Conservation (phyloP, 805 yeast species). For the Teunomyces panamensis region DNA sequence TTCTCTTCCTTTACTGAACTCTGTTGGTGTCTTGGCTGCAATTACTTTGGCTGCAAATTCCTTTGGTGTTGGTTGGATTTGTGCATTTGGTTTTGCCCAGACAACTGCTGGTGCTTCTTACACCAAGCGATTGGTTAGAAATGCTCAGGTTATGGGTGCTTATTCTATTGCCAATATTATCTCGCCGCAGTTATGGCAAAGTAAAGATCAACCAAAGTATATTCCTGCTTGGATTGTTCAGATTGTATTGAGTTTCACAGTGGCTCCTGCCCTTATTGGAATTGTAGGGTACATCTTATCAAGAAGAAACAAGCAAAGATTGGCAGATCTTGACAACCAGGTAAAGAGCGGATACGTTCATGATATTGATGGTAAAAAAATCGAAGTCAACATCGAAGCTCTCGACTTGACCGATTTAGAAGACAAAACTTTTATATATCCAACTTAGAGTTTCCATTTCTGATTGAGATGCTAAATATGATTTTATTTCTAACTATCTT, state of each 20-base stretch:
- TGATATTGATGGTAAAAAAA: constrained; percentile 24
- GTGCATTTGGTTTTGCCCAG: constrained; percentile 25
- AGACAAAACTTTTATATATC: constrained; percentile 51
- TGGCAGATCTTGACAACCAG: constrained; percentile 16
- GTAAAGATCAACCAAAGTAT: constrained; percentile 40
- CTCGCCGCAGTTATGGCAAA: constrained; percentile 56
- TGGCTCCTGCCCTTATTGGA: constrained; percentile 43
- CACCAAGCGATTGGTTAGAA: constrained; percentile 50
- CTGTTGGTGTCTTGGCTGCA: constrained; percentile 41
- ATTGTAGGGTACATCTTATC: constrained; percentile 45
- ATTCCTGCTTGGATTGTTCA: constrained; percentile 48
- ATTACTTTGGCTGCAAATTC: constrained; percentile 46
- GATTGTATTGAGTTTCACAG: constrained; percentile 48
- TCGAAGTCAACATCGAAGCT: constrained; percentile 39
- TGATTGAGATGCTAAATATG: neutral
- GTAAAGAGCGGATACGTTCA: constrained; percentile 28
- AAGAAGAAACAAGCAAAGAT: constrained; percentile 43
- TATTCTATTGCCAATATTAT: constrained; percentile 50
- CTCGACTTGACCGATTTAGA: constrained; percentile 55
- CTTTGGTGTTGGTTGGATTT: constrained; percentile 40
- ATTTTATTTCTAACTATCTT: constrained; percentile 1
- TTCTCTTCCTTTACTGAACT: constrained; percentile 42
- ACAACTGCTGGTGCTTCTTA: constrained; percentile 40
- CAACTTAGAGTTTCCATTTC: constrained; percentile 14
- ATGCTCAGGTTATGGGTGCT: constrained; percentile 42